Evolutionary conservation across 2,329 filamentous ascomycete genomes (phyloP).

Genomic region (Pseudogymnoascus sp.): DNA sequence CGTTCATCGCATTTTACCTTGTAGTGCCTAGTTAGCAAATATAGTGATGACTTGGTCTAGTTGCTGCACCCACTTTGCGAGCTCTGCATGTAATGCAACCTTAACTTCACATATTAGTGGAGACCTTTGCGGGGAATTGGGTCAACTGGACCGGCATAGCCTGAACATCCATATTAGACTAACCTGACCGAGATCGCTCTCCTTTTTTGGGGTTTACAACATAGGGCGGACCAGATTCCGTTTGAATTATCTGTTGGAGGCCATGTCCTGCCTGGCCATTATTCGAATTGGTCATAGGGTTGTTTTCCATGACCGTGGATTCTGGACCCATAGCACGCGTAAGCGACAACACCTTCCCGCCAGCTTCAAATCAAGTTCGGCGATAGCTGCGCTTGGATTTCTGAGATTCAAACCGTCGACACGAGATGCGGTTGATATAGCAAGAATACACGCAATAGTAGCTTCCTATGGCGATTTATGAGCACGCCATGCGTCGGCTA

Average conservation of each 20-base stretch:
- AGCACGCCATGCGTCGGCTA: not conserved
- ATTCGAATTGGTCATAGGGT: not conserved
- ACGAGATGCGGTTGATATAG: not conserved
- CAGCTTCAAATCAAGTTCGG: not conserved
- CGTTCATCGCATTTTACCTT: constrained; percentile 11
- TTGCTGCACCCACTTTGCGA: constrained; percentile 2
- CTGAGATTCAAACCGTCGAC: not conserved
- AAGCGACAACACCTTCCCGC: not conserved
- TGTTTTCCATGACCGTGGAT: not conserved
- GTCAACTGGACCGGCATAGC: not conserved
- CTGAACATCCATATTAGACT: not conserved
- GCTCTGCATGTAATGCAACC: constrained; percentile 10
- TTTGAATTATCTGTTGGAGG: not conserved
- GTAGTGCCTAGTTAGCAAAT: not conserved
- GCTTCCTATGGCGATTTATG: not conserved
- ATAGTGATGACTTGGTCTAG: not conserved
- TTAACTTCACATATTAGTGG: not conserved
- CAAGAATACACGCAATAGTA: not conserved
- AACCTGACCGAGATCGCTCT: not conserved
- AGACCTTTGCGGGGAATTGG: not conserved
- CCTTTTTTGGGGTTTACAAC: not conserved
- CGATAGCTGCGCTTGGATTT: not conserved
- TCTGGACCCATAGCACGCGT: not conserved
- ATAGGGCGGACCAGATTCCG: not conserved
- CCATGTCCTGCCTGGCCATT: not conserved